Conservation (phyloP, 176 grass and related monocot genomes). For the Oryza officinalis region DNA sequence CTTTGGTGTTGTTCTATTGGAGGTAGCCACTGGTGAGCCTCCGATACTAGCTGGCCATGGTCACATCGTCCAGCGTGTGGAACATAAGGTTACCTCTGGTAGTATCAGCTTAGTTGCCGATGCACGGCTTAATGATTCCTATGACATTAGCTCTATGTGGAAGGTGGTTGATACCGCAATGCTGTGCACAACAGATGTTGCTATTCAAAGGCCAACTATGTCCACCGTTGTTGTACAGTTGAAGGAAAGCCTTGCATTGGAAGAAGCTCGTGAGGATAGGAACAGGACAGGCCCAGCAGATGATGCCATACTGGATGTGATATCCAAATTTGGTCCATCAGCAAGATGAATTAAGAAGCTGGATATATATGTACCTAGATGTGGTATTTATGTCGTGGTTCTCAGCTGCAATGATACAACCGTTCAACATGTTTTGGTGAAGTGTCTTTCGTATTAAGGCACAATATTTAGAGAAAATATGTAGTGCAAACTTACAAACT, state of each 20-base stretch:
- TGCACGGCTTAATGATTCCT: not conserved
- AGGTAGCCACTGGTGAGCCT: constrained; percentile 29
- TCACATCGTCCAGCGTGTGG: not conserved
- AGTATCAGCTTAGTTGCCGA: not conserved
- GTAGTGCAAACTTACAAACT: no score
- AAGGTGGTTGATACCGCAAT: no score
- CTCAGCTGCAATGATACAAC: no score
- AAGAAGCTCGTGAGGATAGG: not conserved
- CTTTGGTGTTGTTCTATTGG: constrained; percentile 23
- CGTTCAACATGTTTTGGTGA: no score
- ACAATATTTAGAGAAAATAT: no score
- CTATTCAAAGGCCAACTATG: no score
- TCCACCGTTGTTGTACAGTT: no score
- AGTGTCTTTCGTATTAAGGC: no score
- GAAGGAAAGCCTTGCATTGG: not conserved
- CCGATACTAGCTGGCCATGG: not conserved
- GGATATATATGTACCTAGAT: no score
- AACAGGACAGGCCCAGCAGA: not conserved
- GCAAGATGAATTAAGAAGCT: not conserved
- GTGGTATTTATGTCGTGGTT: no score
- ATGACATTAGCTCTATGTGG: no score
- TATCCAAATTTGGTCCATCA: not conserved
- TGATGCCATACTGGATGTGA: not conserved
- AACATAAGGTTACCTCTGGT: not conserved
- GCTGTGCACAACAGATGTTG: no score